Evolutionary conservation across 805 yeast species (phyloP).

Genomic region (Saturnispora halmiae): DNA sequence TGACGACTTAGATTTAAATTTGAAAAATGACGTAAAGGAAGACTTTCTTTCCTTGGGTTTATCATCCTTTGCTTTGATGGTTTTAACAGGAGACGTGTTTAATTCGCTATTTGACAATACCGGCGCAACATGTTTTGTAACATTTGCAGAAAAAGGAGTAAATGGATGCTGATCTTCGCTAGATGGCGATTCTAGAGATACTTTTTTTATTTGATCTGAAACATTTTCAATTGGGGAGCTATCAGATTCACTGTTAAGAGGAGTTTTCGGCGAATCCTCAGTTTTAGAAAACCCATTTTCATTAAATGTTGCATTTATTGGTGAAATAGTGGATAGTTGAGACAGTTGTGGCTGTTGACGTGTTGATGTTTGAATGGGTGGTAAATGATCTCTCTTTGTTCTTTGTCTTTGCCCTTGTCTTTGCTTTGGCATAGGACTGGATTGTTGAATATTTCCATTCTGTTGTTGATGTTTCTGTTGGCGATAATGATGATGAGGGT

Average conservation of each 20-base stretch:
- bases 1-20: conserved; percentile 13
- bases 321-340: neutral
- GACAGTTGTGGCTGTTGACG: neutral
- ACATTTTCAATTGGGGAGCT: too few relatives aligned
- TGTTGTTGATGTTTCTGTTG: conserved; percentile 10
- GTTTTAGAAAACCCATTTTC: too few relatives aligned
- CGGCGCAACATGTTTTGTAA: neutral
- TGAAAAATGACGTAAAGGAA: conserved; percentile 16
- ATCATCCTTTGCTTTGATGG: conserved; percentile 8
- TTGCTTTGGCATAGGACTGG: conserved; percentile 4
- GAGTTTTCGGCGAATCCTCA: neutral
- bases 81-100: neutral
- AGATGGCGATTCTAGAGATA: too few relatives aligned
- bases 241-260: too few relatives aligned
- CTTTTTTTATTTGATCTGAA: too few relatives aligned
- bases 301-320: neutral
- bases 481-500: conserved; percentile 8
- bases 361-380: neutral
- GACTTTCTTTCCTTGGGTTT: conserved; percentile 13
- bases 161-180: neutral
- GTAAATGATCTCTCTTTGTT: neutral
- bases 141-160: neutral
- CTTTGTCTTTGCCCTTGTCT: neutral
- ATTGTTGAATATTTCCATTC: neutral
- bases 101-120: neutral